Evolutionary conservation across 768 basidiomycete species (phyloP), one percentile per base, ranked within the genome.

Genomic region (Leccinum incarnatum): DNA sequence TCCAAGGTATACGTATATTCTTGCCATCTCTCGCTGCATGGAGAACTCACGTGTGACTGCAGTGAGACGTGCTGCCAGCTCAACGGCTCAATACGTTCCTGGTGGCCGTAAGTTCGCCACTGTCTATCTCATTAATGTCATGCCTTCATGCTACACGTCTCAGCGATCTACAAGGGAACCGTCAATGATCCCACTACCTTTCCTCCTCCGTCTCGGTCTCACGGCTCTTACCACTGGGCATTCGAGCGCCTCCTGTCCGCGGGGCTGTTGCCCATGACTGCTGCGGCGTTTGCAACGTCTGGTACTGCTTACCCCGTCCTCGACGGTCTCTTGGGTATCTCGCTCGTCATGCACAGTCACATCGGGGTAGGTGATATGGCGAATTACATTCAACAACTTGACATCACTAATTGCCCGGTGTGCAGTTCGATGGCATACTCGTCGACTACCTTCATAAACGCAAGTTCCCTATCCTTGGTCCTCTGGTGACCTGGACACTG

Each of bases 151-250:
- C 8, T 1, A 29, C 15, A 48, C 47, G 19, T 30, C 29, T 17
- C 62, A 93, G 94, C 95, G 59, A 83, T 97, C 69, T 84, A 89
- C 77, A 84, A 85, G 72, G 97, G 96, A 53, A 91, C 93, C 30
- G 95, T 94, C 60, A 98, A 99, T 76, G 97, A 99, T 72, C 91
- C 95, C 2, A 94, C 91, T 2, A 78, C 86, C 9, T 98, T 96
- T 79, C 95, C 96, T 21, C 72, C 86, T 5, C 84, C 94, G 5
- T 88, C 84, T 59, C 88, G 83, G 69, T 74, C 83, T 1, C 91
- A 95, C 67, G 96, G 97, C 52, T 95, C 94, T 2, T 87, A 97
- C 75, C 96, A 87, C 73, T 87, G 85, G 86, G 87, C 94, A 1
- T 98, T 98, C 70, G 97, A 99, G 75, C 90, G 95, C 54, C 80